phyloP scores from a whole-genome alignment of 1,139 yeast species.

The Blastobotrys malaysiensis region DNA sequence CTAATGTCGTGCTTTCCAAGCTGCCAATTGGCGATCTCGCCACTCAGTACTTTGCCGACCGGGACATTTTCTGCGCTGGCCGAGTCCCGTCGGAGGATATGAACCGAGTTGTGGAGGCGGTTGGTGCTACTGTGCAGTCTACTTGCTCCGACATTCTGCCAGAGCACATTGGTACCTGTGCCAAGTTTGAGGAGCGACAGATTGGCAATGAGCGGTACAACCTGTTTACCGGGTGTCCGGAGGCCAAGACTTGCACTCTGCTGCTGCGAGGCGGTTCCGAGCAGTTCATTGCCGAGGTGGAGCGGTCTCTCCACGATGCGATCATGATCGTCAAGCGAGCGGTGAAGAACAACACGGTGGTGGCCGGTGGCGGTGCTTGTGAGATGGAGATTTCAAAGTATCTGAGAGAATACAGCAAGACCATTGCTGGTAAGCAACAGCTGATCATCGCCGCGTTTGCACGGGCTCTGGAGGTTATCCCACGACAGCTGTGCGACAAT shows the following conservation, averaged over 20 bases:
- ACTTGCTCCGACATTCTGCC: conserved; percentile 74
- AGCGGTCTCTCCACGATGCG: conserved; percentile 95
- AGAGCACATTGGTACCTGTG: conserved; percentile 82
- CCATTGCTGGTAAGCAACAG: conserved; percentile 95
- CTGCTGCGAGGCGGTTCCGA: conserved; percentile 96
- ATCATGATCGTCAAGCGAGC: conserved; percentile 98
- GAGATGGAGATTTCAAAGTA: conserved; percentile 94
- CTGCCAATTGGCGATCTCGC: conserved; percentile 98
- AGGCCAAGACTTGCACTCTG: conserved; percentile 89
- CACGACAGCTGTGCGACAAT: conserved; percentile 95
- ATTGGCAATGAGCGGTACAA: conserved; percentile 95
- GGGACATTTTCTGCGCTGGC: conserved; percentile 96
- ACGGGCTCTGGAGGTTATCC: conserved; percentile 89
- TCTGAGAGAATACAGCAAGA: conserved; percentile 78
- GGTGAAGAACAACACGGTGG: conserved; percentile 75
- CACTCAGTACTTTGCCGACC: conserved; percentile 95
- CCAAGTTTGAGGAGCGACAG: conserved; percentile 81
- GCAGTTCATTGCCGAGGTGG: conserved; percentile 97
- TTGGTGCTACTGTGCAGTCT: conserved; percentile 87
- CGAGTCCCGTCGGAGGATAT: conserved; percentile 84
- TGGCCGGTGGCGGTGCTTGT: conserved; percentile 99
- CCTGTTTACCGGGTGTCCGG: conserved; percentile 85
- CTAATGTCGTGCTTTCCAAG: conserved; percentile 86
- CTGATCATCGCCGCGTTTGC: conserved; percentile 88
- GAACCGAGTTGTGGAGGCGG: conserved; percentile 90